Percentiles rank a stretch among this genome's conserved stretches.
phyloP scores from a whole-genome alignment of 768 basidiomycete genomes.

The Tephrocybe sp. region DNA sequence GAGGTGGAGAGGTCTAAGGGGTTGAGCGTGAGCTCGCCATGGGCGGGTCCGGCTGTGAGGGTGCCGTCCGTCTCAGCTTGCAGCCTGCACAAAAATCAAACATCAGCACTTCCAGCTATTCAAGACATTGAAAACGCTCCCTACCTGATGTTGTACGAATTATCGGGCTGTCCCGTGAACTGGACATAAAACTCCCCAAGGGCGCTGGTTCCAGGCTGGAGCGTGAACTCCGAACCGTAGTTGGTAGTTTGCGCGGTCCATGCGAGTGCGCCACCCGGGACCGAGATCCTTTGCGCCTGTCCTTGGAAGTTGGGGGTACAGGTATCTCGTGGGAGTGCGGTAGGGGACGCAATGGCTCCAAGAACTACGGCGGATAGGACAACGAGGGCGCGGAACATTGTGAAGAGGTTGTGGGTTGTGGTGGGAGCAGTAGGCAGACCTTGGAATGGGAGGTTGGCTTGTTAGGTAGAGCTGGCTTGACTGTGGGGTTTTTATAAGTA shows the following conservation, averaged over 20 bases:
- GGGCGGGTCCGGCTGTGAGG: slow-evolving; percentile 3
- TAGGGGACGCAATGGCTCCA: slow-evolving; percentile 25
- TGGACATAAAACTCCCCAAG: slow-evolving; percentile 11
- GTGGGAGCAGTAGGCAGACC: too few species aligned
- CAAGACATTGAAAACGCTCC: too few species aligned
- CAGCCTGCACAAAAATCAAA: too few species aligned
- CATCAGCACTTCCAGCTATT: too few species aligned
- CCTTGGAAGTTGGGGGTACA: slow-evolving; percentile 13
- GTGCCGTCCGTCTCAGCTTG: slow-evolving; percentile 9
- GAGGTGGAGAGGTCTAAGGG: background rate
- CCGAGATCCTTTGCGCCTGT: slow-evolving; percentile 10
- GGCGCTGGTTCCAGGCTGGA: background rate
- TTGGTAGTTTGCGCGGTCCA: slow-evolving; percentile 9
- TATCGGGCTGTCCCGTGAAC: slow-evolving; percentile 13
- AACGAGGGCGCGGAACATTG: slow-evolving; percentile 5
- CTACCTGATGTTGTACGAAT: slow-evolving; percentile 11
- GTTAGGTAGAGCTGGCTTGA: too few species aligned
- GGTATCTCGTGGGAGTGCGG: slow-evolving; percentile 6
- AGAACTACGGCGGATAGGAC: background rate
- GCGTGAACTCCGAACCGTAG: slow-evolving; percentile 8
- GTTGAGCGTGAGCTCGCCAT: slow-evolving; percentile 4
- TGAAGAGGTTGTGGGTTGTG: too few species aligned
- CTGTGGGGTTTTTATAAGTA: too few species aligned
- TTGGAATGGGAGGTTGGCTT: too few species aligned
- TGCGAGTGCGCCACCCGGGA: background rate